Evolutionary conservation across 352 stramenopile species (phyloP).

Genomic region (Phytophthora ohioensis): DNA sequence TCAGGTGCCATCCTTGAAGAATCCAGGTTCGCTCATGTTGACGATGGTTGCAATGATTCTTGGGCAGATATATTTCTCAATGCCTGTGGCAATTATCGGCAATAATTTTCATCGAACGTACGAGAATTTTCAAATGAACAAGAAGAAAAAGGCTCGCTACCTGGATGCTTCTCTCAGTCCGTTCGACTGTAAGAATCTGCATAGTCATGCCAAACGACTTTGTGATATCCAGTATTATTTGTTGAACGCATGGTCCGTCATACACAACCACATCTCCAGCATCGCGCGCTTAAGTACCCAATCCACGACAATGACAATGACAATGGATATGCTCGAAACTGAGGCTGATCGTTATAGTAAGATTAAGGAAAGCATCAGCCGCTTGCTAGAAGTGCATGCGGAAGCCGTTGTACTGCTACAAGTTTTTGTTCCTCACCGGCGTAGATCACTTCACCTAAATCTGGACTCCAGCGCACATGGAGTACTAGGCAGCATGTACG

Average conservation of each 20-base stretch:
- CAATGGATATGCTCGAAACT: conserved; percentile 39
- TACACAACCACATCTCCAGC: conserved; percentile 57
- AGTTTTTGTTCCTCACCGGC: conserved; percentile 67
- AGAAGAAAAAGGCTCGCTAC: conserved; percentile 58
- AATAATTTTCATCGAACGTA: conserved; percentile 77
- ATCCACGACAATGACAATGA: conserved; percentile 22
- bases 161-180: conserved; percentile 60
- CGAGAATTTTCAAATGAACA: conserved; percentile 66
- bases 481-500: conserved; percentile 58
- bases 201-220: conserved; percentile 59
- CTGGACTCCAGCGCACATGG: conserved; percentile 28
- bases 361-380: conserved; percentile 54
- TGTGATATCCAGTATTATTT: conserved; percentile 74
- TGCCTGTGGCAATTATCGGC: conserved; percentile 82
- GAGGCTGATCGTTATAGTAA: conserved; percentile 51
- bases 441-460: conserved; percentile 9
- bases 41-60: conserved; percentile 78
- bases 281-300: conserved; percentile 33
- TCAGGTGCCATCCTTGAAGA: conserved; percentile 69
- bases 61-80: conserved; percentile 81
- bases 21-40: conserved; percentile 56
- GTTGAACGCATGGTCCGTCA: conserved; percentile 51
- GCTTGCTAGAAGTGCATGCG: conserved; percentile 49
- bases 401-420: conserved; percentile 50
- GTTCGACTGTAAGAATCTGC: conserved; percentile 58